Evolutionary conservation across 306 rosid genomes (phyloP).

Genomic region (Canavalia ensiformis): DNA sequence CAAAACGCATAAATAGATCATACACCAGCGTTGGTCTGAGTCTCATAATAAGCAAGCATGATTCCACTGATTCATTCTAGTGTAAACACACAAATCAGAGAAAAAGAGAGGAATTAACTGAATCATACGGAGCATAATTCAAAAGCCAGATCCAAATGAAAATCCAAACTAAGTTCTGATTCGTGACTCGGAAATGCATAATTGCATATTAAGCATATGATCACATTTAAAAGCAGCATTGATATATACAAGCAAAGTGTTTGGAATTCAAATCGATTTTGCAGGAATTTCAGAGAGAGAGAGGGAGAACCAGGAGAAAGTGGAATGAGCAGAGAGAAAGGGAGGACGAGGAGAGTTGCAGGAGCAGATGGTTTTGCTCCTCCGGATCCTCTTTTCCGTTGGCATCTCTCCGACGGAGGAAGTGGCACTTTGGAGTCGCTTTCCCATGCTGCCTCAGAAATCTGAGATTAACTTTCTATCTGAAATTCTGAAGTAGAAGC

Average conservation of each 20-base stretch:
- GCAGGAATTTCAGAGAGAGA: conserved; percentile 30
- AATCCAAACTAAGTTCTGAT: conserved; percentile 25
- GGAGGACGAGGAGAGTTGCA: conserved; percentile 81
- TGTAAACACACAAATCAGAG: neutral
- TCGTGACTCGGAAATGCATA: conserved; percentile 2
- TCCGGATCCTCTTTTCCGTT: conserved; percentile 66
- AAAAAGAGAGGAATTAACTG: neutral
- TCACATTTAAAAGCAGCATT: conserved; percentile 32
- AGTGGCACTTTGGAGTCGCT: conserved; percentile 55
- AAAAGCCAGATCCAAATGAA: conserved; percentile 43
- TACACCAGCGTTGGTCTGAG: neutral
- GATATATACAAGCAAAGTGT: neutral
- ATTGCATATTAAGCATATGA: neutral
- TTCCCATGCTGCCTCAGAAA: conserved; percentile 51
- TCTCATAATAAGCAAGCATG: conserved; percentile 9
- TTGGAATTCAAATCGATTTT: conserved; percentile 33
- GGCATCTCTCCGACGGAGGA: conserved; percentile 44
- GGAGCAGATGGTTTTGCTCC: conserved; percentile 72
- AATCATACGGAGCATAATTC: neutral
- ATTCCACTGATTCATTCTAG: conserved; percentile 16
- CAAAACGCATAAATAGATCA: neutral
- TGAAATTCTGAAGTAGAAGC: conserved; percentile 44
- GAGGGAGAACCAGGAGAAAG: conserved; percentile 67
- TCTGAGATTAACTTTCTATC: neutral
- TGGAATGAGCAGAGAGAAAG: conserved; percentile 68